A percentile compares a stretch with the other conserved stretches of the same genome.
phyloP scores from a whole-genome alignment of 2,329 filamentous ascomycete species.

The Penicillium sp. region DNA sequence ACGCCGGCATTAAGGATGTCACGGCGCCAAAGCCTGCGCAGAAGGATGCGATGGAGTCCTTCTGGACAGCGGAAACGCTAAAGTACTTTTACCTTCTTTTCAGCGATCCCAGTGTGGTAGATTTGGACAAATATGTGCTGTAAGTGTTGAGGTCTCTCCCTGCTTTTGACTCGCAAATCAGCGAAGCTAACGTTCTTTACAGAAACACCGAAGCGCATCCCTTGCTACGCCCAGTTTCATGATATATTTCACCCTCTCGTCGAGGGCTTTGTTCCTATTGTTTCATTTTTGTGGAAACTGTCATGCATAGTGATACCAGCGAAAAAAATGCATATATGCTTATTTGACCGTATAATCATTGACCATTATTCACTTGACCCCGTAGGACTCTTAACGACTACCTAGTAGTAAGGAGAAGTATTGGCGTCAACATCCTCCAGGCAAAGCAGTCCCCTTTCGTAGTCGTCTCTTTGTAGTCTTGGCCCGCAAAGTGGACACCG shows the following conservation, averaged over 20 bases:
- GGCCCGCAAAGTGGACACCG: conserved; percentile 10
- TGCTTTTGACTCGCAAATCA: neutral
- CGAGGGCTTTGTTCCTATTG: neutral
- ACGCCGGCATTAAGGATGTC: conserved; percentile 69
- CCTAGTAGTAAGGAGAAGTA: too few species aligned
- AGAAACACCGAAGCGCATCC: conserved; percentile 49
- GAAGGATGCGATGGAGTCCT: conserved; percentile 72
- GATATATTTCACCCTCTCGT: conserved; percentile 5
- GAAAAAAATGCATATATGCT: conserved; percentile 25
- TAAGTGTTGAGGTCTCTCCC: conserved; percentile 34
- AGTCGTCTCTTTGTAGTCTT: neutral
- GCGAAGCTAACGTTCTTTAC: conserved; percentile 11
- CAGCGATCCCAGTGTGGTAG: conserved; percentile 48
- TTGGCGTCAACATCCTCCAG: too few species aligned
- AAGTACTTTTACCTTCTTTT: conserved; percentile 55
- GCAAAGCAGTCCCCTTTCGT: neutral
- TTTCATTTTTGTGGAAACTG: conserved; percentile 17
- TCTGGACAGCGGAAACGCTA: conserved; percentile 64
- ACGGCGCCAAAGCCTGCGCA: conserved; percentile 52
- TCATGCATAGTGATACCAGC: conserved; percentile 31
- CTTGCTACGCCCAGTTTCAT: conserved; percentile 40
- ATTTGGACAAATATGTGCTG: conserved; percentile 53
- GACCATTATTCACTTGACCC: neutral
- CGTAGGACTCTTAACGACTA: neutral
- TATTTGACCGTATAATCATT: neutral